These are phyloP conservation scores for Sambucus nigra DNA, from an alignment of 129 eudicot genomes.

Conservation along the genomic window DNA sequence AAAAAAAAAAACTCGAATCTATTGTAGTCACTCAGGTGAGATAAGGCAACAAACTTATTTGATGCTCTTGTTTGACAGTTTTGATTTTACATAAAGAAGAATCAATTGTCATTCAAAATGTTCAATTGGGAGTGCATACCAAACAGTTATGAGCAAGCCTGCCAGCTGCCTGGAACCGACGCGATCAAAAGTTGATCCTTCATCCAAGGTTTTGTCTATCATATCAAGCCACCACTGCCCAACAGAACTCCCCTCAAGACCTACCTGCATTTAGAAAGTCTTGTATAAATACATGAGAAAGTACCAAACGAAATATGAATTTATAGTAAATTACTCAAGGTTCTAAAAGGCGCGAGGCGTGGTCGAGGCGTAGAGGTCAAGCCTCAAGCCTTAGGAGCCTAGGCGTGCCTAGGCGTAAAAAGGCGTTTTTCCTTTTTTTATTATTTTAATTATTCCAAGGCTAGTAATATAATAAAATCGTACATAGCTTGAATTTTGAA, in stretches of 20 bases:
- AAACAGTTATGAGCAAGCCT: constrained; percentile 83
- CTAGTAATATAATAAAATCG: no score
- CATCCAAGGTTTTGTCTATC: constrained; percentile 78
- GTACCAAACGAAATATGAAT: background rate
- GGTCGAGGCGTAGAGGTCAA: no score
- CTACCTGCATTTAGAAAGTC: constrained; percentile 52
- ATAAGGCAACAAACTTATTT: no score
- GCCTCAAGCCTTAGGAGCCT: no score
- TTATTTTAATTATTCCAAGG: no score
- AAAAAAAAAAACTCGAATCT: no score
- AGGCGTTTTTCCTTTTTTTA: no score
- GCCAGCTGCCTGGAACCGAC: constrained; percentile 96
- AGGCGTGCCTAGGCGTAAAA: no score
- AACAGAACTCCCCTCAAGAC: constrained; percentile 86
- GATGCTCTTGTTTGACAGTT: background rate
- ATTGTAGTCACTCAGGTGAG: no score
- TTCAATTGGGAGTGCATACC: constrained; percentile 43
- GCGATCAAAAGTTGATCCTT: constrained; percentile 78
- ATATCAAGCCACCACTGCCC: constrained; percentile 98
- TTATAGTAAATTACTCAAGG: background rate
- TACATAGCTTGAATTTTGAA: no score
- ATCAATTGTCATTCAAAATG: no score
- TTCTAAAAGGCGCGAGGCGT: no score
- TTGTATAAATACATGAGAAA: background rate
- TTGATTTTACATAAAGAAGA: constrained; percentile 2